A percentile compares a stretch with the other conserved stretches of the same genome.
phyloP scores from a whole-genome alignment of 2,329 filamentous ascomycete genomes.

The Calycina herbarum region DNA sequence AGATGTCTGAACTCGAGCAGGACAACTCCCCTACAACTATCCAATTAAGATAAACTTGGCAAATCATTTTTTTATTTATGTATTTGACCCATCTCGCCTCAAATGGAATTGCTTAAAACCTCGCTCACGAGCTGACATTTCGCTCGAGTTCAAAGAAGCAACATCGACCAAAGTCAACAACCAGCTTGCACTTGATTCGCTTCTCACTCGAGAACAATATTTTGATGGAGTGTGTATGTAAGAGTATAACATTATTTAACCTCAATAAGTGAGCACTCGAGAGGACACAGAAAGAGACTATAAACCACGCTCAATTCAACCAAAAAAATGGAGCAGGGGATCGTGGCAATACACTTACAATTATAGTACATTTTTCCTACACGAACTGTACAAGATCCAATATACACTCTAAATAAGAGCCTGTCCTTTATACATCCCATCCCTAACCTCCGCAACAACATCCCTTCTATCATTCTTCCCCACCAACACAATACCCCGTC shows the following conservation, averaged over 20 bases:
- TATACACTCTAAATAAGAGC: slow-evolving; percentile 59
- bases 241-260: too few species aligned
- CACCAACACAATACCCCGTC: slow-evolving; percentile 85
- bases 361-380: not conserved
- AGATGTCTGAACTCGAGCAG: too few species aligned
- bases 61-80: too few species aligned
- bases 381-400: not conserved
- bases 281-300: not conserved
- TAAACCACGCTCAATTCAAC: not conserved
- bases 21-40: not conserved
- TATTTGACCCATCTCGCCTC: too few species aligned
- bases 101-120: too few species aligned
- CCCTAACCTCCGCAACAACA: slow-evolving; percentile 86
- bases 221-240: too few species aligned
- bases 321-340: not conserved
- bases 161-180: too few species aligned
- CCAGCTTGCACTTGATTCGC: too few species aligned
- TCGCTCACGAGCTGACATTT: not conserved
- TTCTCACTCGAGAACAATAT: too few species aligned
- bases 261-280: not conserved
- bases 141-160: too few species aligned
- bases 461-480: slow-evolving; percentile 88
- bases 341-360: not conserved
- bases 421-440: slow-evolving; percentile 82
- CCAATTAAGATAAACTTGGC: not conserved